phyloP scores from a whole-genome alignment of 352 stramenopile genomes.

The Globisporangium orthogonon region DNA sequence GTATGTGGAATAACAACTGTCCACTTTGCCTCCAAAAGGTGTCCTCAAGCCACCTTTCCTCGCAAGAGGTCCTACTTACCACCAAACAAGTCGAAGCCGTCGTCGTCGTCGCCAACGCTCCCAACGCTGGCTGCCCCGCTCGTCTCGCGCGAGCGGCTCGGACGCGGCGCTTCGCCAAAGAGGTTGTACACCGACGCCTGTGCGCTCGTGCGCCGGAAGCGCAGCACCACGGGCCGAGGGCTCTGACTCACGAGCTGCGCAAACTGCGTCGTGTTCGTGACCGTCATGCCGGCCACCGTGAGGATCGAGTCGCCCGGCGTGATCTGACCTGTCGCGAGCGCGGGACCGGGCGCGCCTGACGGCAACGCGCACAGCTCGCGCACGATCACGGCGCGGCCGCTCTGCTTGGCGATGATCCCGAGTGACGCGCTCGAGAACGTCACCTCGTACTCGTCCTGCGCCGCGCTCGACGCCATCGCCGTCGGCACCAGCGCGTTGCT shows the following conservation, averaged over 20 bases:
- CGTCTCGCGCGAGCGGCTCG: not conserved
- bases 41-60: too few species aligned
- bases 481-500: not conserved
- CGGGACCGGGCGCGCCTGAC: conserved; percentile 35
- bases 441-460: conserved; percentile 66
- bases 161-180: conserved; percentile 43
- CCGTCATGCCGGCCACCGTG: conserved; percentile 54
- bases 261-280: conserved; percentile 71
- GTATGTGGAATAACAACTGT: too few species aligned
- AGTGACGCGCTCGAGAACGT: conserved; percentile 50
- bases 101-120: not conserved
- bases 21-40: too few species aligned
- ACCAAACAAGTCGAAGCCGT: conserved; percentile 1
- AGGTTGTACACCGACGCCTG: conserved; percentile 50
- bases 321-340: conserved; percentile 48
- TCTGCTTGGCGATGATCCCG: conserved; percentile 71
- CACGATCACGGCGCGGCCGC: conserved; percentile 50
- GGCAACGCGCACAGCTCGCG: conserved; percentile 48
- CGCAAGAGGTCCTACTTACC: not conserved
- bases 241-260: conserved; percentile 52
- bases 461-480: conserved; percentile 3
- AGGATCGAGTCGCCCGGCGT: conserved; percentile 60
- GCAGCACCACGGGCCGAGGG: conserved; percentile 60
- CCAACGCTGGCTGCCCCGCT: not conserved
- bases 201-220: conserved; percentile 45